Evolutionary conservation across 225 moss, liverwort and hornwort genomes (phyloP).

Genomic region (Marchantia polymorpha): DNA sequence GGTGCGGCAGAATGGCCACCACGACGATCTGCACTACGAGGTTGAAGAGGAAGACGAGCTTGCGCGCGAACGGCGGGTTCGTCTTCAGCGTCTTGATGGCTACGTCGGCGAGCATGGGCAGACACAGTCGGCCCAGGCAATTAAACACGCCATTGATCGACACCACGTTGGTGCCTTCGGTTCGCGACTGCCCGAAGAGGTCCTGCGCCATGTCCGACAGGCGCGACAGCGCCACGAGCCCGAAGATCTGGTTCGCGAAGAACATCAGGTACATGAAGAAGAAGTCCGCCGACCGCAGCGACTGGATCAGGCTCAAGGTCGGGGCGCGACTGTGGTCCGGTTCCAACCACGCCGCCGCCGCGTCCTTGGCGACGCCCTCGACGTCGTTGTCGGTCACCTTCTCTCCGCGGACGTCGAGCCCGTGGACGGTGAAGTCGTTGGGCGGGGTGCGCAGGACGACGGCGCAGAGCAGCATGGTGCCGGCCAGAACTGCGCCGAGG

Average conservation of each 20-base stretch:
- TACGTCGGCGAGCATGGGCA: conserved; percentile 45
- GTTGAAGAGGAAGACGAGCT: conserved; percentile 49
- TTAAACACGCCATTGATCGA: conserved; percentile 71
- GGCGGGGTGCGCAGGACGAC: conserved; percentile 59
- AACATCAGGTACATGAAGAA: conserved; percentile 71
- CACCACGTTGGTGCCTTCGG: conserved; percentile 48
- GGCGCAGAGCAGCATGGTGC: conserved; percentile 39
- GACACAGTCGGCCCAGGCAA: conserved; percentile 41
- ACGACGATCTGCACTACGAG: conserved; percentile 41
- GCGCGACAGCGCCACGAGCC: conserved; percentile 57
- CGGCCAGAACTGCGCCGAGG: conserved; percentile 43
- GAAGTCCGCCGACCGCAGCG: conserved; percentile 47
- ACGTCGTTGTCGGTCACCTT: conserved; percentile 8
- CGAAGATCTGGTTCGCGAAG: conserved; percentile 62
- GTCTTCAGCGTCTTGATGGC: conserved; percentile 23
- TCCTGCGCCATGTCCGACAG: conserved; percentile 55
- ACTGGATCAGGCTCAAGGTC: conserved; percentile 4
- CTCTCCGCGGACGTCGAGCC: conserved; percentile 48
- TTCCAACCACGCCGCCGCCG: too few species aligned
- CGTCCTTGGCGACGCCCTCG: neutral
- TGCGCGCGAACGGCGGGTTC: conserved; percentile 54
- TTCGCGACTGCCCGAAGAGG: conserved; percentile 31
- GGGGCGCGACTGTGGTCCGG: neutral
- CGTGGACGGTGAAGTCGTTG: conserved; percentile 38
- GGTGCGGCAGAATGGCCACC: conserved; percentile 33